Percentiles rank a stretch among this genome's conserved stretches.
Evolutionary conservation across 345 rosid species (phyloP).

Genomic region (Brassica incana): DNA sequence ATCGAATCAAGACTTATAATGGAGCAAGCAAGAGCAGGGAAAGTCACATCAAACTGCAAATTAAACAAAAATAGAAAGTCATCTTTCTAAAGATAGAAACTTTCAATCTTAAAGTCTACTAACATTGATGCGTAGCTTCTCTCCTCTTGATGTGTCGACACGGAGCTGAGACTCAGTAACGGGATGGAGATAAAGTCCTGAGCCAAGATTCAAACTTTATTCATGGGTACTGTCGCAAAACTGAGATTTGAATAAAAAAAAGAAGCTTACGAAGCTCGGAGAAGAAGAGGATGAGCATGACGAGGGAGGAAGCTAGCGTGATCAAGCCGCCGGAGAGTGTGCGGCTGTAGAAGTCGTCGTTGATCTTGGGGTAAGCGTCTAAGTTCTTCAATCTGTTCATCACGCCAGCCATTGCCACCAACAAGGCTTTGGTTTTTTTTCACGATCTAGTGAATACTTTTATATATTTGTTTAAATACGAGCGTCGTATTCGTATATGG

Average conservation of each 20-base stretch:
- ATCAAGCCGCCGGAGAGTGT: slow-evolving; percentile 84
- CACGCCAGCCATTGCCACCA: slow-evolving; percentile 48
- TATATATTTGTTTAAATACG: not conserved
- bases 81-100: not conserved
- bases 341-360: slow-evolving; percentile 86
- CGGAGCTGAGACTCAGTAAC: slow-evolving; percentile 89
- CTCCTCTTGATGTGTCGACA: slow-evolving; percentile 96
- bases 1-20: slow-evolving; percentile 91
- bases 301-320: slow-evolving; percentile 62
- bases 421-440: not conserved
- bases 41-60: slow-evolving; percentile 84
- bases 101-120: not conserved
- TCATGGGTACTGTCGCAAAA: not conserved
- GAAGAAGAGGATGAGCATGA: slow-evolving; percentile 68
- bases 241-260: not conserved
- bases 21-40: slow-evolving; percentile 89
- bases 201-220: not conserved
- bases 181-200: slow-evolving; percentile 81
- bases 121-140: slow-evolving; percentile 87
- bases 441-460: not conserved
- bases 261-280: slow-evolving; percentile 57
- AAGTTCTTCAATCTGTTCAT: slow-evolving; percentile 66
- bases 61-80: not conserved
- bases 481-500: not conserved
- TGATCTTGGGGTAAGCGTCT: slow-evolving; percentile 88